Percentiles rank a stretch among this genome's conserved stretches.
Evolutionary conservation across 2,329 filamentous ascomycete genomes (phyloP).

Genomic region (Aspergillus tubingensis): DNA sequence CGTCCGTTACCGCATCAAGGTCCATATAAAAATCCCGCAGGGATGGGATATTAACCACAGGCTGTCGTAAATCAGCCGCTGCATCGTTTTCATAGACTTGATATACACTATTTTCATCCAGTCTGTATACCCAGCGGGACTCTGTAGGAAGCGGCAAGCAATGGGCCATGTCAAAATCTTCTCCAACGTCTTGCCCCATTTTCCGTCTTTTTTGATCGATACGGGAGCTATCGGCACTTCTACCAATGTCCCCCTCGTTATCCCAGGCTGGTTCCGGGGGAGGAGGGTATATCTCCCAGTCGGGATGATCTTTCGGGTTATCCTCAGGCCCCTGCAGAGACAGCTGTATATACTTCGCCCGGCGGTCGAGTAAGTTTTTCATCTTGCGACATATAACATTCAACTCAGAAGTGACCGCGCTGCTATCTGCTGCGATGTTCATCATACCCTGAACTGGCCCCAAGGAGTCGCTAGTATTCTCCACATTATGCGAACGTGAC

Average conservation of each 20-base stretch:
- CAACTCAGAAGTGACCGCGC: conserved; percentile 80
- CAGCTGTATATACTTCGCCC: conserved; percentile 83
- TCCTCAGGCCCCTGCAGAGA: conserved; percentile 80
- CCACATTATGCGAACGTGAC: background rate
- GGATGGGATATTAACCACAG: conserved; percentile 82
- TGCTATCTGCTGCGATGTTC: conserved; percentile 70
- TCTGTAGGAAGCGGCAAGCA: conserved; percentile 70
- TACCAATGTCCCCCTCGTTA: conserved; percentile 53
- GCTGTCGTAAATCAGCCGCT: conserved; percentile 63
- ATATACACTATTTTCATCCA: conserved; percentile 85
- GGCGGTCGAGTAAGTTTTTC: conserved; percentile 81
- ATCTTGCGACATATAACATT: conserved; percentile 86
- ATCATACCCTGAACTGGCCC: conserved; percentile 63
- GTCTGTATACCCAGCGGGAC: conserved; percentile 71
- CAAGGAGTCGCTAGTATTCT: conserved; percentile 55
- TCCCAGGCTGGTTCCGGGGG: conserved; percentile 91
- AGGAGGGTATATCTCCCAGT: conserved; percentile 87
- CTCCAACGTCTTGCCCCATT: conserved; percentile 84
- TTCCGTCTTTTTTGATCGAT: conserved; percentile 68
- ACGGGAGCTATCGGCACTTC: conserved; percentile 42
- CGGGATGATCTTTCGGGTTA: conserved; percentile 81
- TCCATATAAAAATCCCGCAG: conserved; percentile 96
- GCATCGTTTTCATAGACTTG: conserved; percentile 80
- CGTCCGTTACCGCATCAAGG: conserved; percentile 77
- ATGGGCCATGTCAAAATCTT: conserved; percentile 85